Base-by-base conservation (phyloP, 2,329 filamentous ascomycete genomes). In the Epichloe uncinata region DNA sequence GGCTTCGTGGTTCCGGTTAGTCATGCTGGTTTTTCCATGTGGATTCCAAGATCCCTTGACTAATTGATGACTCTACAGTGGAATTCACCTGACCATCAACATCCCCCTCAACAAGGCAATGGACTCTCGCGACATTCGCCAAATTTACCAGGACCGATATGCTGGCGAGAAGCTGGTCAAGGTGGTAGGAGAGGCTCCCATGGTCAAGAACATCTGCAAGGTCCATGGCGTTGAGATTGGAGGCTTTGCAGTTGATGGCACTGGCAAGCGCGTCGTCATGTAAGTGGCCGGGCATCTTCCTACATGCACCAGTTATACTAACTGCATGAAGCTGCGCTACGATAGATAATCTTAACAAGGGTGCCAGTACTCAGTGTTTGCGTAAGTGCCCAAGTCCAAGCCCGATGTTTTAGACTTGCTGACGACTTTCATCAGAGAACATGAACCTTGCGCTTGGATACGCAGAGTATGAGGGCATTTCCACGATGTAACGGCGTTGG, bases 121-220 rank as follows among this genome's bases (percentile, higher is more conserved):
- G 86, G 87, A 82, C 3, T 90, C 87, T 41, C 84, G 93, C 48
- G 90, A 97, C 64, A 88, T 98, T 58, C 82, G 93, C 54, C 87
- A 95, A 62, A 73, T 97, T 52, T 98, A 95, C 74, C 91, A 97
- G 69, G 91, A 97, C 60, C 81, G 91, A 22, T 98, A 95, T 62
- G 91, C 91, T 5, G 90, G 90, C 47, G 93, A 97, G 77, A 91
- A 89, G 70, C 81, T 98, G 15, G 84, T 98, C 64, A 95, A 93
- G 76, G 81, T 97, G 18, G 79, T 87, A 4, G 91, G 91, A 49
- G 91, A 97, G 66, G 78, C 86, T 0, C 93, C 91, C 3, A 72
- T 82, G 11, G 91, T 97, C 50, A 94, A 89, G 71, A 73, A 81
- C 58, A 96, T 96, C 60, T 79, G 79, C 58, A 81, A 85, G 55